These are phyloP conservation scores for Lachancea thermotolerans DNA, from an alignment of 805 yeast species.

Conservation along the genomic window DNA sequence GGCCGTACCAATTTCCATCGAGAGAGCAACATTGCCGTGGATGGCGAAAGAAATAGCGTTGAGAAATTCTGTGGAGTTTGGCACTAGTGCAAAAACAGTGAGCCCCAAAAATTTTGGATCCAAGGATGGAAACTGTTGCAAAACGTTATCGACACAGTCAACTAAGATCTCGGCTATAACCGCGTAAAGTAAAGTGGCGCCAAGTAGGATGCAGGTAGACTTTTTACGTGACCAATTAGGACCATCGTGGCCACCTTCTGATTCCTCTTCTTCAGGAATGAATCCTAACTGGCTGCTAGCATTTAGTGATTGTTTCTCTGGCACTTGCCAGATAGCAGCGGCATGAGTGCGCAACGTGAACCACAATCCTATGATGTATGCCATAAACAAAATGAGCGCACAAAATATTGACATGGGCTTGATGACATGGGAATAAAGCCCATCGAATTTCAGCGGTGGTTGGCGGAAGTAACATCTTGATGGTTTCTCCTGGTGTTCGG, in stretches of 20 bases:
- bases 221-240: conserved; percentile 93
- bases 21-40: conserved; percentile 90
- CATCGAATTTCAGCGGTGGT: conserved; percentile 65
- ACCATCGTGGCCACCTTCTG: conserved; percentile 80
- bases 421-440: conserved; percentile 57
- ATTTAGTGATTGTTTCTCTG: conserved; percentile 22
- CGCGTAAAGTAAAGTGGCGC: conserved; percentile 85
- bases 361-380: conserved; percentile 83
- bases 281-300: conserved; percentile 19
- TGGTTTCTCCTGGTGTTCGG: conserved; percentile 8
- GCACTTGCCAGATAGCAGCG: conserved; percentile 86
- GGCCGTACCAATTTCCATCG: conserved; percentile 98
- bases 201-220: conserved; percentile 72
- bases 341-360: conserved; percentile 96
- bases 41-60: conserved; percentile 96
- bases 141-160: conserved; percentile 84
- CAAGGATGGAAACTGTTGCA: conserved; percentile 62
- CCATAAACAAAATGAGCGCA: conserved; percentile 71
- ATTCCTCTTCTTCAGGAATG: conserved; percentile 19
- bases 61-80: conserved; percentile 93
- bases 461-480: conserved; percentile 66
- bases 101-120: conserved; percentile 88
- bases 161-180: conserved; percentile 91
- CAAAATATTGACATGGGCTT: conserved; percentile 79
- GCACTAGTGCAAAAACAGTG: conserved; percentile 92